phyloP scores from a whole-genome alignment of 805 yeast species.

The Peterozyma xylosa region DNA sequence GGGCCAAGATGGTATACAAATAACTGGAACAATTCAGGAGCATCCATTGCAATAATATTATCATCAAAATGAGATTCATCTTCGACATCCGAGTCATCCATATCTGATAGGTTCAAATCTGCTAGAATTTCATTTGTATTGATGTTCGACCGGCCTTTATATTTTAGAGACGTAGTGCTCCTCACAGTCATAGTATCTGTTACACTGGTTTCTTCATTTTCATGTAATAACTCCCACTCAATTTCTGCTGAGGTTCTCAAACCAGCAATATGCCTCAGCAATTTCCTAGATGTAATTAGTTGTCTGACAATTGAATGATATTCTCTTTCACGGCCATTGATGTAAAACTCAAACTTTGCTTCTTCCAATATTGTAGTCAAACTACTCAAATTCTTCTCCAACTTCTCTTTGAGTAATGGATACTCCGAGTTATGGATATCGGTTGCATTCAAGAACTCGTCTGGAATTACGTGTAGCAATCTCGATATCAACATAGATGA shows the following conservation, averaged over 20 bases:
- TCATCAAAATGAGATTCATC: slow-evolving; percentile 22
- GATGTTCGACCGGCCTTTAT: background rate
- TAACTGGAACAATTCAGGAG: slow-evolving; percentile 48
- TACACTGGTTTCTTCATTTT: slow-evolving; percentile 4
- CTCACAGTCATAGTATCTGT: slow-evolving; percentile 17
- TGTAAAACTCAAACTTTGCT: slow-evolving; percentile 50
- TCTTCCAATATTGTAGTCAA: slow-evolving; percentile 43
- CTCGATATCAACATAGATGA: slow-evolving; percentile 46
- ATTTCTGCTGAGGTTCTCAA: slow-evolving; percentile 61
- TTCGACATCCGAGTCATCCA: slow-evolving; percentile 1
- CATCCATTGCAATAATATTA: slow-evolving; percentile 18
- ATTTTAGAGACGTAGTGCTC: slow-evolving; percentile 15
- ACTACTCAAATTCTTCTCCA: slow-evolving; percentile 31
- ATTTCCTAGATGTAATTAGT: slow-evolving; percentile 41
- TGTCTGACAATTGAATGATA: slow-evolving; percentile 35
- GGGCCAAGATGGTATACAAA: slow-evolving; percentile 69
- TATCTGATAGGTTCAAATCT: background rate
- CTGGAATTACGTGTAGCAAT: slow-evolving; percentile 35
- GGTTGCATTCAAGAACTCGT: slow-evolving; percentile 42
- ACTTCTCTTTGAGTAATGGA: slow-evolving; percentile 23
- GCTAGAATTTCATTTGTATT: too few relatives aligned
- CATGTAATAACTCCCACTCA: slow-evolving; percentile 48
- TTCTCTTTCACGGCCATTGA: slow-evolving; percentile 50
- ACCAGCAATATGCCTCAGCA: slow-evolving; percentile 58
- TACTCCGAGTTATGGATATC: slow-evolving; percentile 32